Evolutionary conservation across 1,284 basidiomycete species (phyloP), one percentile per base, ranked within the genome.

Genomic region (Microbotryum violaceum): DNA sequence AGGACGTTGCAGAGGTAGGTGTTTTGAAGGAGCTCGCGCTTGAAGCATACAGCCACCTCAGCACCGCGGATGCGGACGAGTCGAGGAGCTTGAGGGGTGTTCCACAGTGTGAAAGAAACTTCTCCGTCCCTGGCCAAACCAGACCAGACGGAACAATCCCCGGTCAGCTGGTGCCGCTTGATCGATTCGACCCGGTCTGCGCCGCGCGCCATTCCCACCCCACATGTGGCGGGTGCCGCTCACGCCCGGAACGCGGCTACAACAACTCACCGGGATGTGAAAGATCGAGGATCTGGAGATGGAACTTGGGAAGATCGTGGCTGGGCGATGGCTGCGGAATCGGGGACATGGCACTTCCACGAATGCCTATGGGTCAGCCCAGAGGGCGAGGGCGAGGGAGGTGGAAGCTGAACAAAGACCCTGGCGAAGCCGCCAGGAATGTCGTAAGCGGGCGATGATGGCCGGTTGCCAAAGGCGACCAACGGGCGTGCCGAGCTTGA

Each of bases 41-140:
- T 1, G 54, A 50, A 37, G 62, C 58, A 33, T 65, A 61, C 14
- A 67, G 59, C 6, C 52, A 7, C 5, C 52, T 42, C 25, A 63
- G 54, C 6, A 65, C 63, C 6, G 23, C 31, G 25, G 49, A 16
- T 18, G 29, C 33, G 25, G 54, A 42, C 7, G 29, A 2, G 12
- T 31, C n/a, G 3, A 64, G 51, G 6, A 45, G 20, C n/a, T 44
- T 6, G 20, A 31, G 2, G 9, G 52, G 49, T 6, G 44, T 31
- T 2, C 54, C n/a, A 4, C 49, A n/a, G 21, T 47, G 31, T 3
- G 47, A 12, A n/a, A 61, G 61, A 59, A 61, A 56, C 3, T 37
- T 27, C 3, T 46, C 20, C 27, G 18, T 25, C 18, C 53, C 60
- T 61, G 59, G 14, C 23, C 6, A 20, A 12, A 1, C 10, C 6